Evolutionary conservation across 352 stramenopile species (phyloP).

Genomic region (Globisporangium uncinulatum): DNA sequence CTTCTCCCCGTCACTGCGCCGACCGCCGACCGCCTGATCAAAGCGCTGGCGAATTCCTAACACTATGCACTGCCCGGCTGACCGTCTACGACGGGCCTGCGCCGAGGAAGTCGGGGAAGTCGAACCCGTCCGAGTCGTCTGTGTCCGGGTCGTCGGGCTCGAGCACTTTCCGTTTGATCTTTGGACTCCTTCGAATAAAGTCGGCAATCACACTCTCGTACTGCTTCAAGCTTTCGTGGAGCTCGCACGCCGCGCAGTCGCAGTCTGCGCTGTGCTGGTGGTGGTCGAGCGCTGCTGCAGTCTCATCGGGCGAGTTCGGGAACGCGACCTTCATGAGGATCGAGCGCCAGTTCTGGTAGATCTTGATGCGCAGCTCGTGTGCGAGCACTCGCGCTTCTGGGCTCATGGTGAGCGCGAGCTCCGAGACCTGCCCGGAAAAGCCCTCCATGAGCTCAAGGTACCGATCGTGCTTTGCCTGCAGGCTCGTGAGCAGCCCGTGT

Average conservation of each 20-base stretch:
- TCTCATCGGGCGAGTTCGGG: conserved; percentile 37
- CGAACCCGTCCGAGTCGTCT: conserved; percentile 13
- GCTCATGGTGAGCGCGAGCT: conserved; percentile 60
- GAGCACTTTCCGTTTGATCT: conserved; percentile 29
- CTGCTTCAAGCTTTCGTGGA: conserved; percentile 36
- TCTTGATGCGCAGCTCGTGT: conserved; percentile 67
- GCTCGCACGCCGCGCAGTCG: conserved; percentile 52
- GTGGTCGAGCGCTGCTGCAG: conserved; percentile 29
- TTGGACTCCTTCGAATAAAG: conserved; percentile 53
- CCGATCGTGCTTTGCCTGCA: conserved; percentile 62
- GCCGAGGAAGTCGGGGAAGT: conserved; percentile 15
- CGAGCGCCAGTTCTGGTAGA: conserved; percentile 81
- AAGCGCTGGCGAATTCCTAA: conserved; percentile 8
- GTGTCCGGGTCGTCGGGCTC: conserved; percentile 12
- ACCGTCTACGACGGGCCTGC: conserved; percentile 6
- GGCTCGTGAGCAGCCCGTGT: conserved; percentile 50
- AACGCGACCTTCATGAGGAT: conserved; percentile 70
- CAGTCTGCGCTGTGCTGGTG: conserved; percentile 26
- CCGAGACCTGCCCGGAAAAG: conserved; percentile 47
- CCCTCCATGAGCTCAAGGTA: conserved; percentile 71
- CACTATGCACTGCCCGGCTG: conserved; percentile 9
- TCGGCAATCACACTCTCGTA: conserved; percentile 54
- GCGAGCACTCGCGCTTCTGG: conserved; percentile 68
- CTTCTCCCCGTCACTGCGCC: conserved; percentile 1
- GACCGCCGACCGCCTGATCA: background rate